A percentile compares a stretch with the other conserved stretches of the same genome.
Evolutionary conservation across 2,329 filamentous ascomycete genomes (phyloP).

Genomic region (Leptographium galeiforme): DNA sequence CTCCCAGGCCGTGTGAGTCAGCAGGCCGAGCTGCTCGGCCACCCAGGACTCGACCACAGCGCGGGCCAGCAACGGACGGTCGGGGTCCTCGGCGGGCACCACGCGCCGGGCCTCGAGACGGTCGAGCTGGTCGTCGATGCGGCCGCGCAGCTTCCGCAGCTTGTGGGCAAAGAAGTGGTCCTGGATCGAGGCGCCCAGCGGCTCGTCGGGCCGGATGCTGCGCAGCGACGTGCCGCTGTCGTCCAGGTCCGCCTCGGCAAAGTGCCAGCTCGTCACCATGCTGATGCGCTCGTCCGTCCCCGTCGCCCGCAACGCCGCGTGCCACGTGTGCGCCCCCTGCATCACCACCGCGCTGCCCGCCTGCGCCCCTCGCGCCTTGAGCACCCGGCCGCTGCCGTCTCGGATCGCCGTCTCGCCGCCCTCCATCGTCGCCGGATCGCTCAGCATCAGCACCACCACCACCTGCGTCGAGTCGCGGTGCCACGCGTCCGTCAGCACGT

Average conservation of each 20-base stretch:
- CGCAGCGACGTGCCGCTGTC: constrained; percentile 1
- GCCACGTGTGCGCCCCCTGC: background rate
- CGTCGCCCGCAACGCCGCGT: background rate
- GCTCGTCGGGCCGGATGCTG: background rate
- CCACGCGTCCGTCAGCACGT: constrained; percentile 1
- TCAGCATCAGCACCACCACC: constrained; percentile 2
- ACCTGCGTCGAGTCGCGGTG: constrained; percentile 2
- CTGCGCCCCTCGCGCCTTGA: background rate
- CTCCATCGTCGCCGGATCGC: background rate
- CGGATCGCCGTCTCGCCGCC: constrained; percentile 2
- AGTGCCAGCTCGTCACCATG: constrained; percentile 3
- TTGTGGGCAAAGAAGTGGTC: constrained; percentile 2
- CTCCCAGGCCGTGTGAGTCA: constrained; percentile 1
- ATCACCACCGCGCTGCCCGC: constrained; percentile 1
- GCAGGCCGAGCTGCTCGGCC: background rate
- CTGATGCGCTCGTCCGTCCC: background rate
- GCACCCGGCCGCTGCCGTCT: background rate
- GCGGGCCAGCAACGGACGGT: background rate
- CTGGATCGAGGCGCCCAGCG: background rate
- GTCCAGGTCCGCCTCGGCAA: background rate
- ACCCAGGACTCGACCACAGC: background rate
- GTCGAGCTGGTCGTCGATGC: constrained; percentile 1
- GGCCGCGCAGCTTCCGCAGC: constrained; percentile 1
- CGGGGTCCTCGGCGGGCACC: background rate
- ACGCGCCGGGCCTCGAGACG: background rate